Percentiles rank a stretch among this genome's conserved stretches.
Evolutionary conservation across 2,329 filamentous ascomycete genomes (phyloP).

Genomic region (Nemania sp.): DNA sequence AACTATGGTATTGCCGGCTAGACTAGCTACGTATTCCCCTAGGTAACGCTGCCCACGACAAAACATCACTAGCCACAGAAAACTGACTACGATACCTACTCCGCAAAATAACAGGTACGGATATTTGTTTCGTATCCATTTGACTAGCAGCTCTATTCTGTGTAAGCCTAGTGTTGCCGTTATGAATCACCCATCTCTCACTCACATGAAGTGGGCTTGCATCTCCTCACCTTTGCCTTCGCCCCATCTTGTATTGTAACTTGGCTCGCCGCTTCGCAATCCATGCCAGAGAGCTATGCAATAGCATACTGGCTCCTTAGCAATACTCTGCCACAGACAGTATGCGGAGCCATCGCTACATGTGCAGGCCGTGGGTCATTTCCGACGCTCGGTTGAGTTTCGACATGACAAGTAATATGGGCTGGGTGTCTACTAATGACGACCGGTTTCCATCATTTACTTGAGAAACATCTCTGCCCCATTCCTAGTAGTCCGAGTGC

Average conservation of each 20-base stretch:
- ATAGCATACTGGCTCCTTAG: neutral
- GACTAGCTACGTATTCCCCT: too few species aligned
- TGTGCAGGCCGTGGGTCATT: slow-evolving; percentile 7
- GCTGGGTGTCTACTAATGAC: slow-evolving; percentile 6
- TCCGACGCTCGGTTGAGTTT: neutral
- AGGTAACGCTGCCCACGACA: too few species aligned
- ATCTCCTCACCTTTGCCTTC: neutral
- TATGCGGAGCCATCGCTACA: slow-evolving; percentile 13
- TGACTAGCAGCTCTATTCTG: slow-evolving; percentile 20
- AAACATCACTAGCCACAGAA: neutral
- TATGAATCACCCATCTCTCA: slow-evolving; percentile 11
- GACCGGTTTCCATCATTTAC: slow-evolving; percentile 19
- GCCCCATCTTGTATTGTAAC: slow-evolving; percentile 1
- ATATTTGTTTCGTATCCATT: slow-evolving; percentile 12
- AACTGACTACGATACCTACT: too few species aligned
- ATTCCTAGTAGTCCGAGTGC: slow-evolving; percentile 60
- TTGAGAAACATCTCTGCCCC: slow-evolving; percentile 66
- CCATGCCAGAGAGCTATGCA: neutral
- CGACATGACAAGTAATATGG: slow-evolving; percentile 11
- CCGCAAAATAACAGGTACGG: slow-evolving; percentile 1
- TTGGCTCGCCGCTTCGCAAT: slow-evolving; percentile 8
- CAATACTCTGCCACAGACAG: slow-evolving; percentile 19
- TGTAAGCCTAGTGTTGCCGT: slow-evolving; percentile 20
- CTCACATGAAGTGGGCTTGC: slow-evolving; percentile 14
- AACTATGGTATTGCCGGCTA: too few species aligned